Percentiles rank a stretch among this genome's conserved stretches.
These are phyloP conservation scores for Cladosporium oxysporum DNA, from an alignment of 2,329 filamentous ascomycete genomes.

Conservation along the genomic window DNA sequence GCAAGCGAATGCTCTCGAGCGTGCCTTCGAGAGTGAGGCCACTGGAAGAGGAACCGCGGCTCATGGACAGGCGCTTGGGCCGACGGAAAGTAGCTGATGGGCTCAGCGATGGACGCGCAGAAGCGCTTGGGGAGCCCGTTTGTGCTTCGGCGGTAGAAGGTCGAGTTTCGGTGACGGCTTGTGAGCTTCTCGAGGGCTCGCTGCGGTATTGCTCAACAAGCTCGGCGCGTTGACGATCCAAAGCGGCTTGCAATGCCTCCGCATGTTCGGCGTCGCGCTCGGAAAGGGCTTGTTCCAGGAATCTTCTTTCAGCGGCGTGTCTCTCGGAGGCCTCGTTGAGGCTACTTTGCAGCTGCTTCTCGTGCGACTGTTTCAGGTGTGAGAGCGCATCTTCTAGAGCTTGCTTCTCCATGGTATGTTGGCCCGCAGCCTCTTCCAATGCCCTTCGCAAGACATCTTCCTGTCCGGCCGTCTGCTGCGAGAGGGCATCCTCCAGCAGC, in stretches of 20 bases:
- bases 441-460: neutral
- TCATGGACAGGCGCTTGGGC: neutral
- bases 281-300: slow-evolving; percentile 15
- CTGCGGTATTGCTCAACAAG: slow-evolving; percentile 1
- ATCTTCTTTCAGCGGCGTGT: slow-evolving; percentile 7
- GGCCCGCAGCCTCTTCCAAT: neutral
- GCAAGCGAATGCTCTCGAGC: slow-evolving; percentile 35
- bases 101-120: slow-evolving; percentile 9
- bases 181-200: neutral
- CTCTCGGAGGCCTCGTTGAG: slow-evolving; percentile 3
- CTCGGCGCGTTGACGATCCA: slow-evolving; percentile 14
- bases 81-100: slow-evolving; percentile 2
- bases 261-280: slow-evolving; percentile 10
- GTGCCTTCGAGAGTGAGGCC: slow-evolving; percentile 36
- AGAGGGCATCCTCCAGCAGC: slow-evolving; percentile 9
- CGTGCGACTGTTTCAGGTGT: slow-evolving; percentile 11
- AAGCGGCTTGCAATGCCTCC: slow-evolving; percentile 5
- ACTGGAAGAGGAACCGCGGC: neutral
- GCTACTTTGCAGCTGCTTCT: slow-evolving; percentile 14
- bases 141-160: neutral
- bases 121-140: slow-evolving; percentile 13
- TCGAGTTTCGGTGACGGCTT: neutral
- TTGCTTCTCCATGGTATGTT: slow-evolving; percentile 11
- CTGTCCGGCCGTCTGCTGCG: neutral
- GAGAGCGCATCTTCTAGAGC: slow-evolving; percentile 2